Base-by-base conservation (phyloP, 768 basidiomycete species). In the Auriscalpium orientale region DNA sequence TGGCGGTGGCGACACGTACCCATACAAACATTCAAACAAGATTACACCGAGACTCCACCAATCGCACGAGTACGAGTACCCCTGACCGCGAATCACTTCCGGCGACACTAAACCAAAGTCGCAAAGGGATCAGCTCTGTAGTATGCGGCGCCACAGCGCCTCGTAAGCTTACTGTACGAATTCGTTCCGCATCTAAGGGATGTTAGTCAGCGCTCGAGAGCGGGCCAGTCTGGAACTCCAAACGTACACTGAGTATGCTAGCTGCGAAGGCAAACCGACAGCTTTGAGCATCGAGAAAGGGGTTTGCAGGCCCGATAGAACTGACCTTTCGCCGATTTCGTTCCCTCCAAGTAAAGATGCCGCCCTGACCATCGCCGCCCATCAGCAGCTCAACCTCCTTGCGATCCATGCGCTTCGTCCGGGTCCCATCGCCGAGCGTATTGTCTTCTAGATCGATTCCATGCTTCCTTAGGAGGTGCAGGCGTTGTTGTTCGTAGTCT, bases 11-110 rank as follows among this genome's bases (percentile, higher is more conserved):
- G 28, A 48, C 51, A 76, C 84, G 61, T 68, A 91, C 88, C 89
- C 91, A 65, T 93, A 95, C 69, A 97, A 76, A 68, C 91, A 93
- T 70, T 98, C 94, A 66, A 87, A 98, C 85, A 93, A 90, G 68
- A 99, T 98, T 54, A 97, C 89, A 12, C 94, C 95, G 47, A 98
- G 80, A 72, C 89, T 92, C 95, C 95, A 99, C 94, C 94, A 98
- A 67, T 98, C 95, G 68, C 93, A 95, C 37, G 87, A 89, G 72
- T 90, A 95, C 40, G 87, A 84, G 71, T 98, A 98, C 22, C 94
- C 95, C 66, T 91, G 88, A 20, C 89, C 89, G 63, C 89, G 82
- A 66, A 93, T 91, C 47, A 92, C 91, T 69, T 92, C 90, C 45
- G 90, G 91, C 9, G 89, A 91, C 89, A 91, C 91, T 92, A 60